Evolutionary conservation across 495 filamentous ascomycete genomes (phyloP), one percentile per base, ranked within the genome.

Genomic region (Neurospora hispaniola): DNA sequence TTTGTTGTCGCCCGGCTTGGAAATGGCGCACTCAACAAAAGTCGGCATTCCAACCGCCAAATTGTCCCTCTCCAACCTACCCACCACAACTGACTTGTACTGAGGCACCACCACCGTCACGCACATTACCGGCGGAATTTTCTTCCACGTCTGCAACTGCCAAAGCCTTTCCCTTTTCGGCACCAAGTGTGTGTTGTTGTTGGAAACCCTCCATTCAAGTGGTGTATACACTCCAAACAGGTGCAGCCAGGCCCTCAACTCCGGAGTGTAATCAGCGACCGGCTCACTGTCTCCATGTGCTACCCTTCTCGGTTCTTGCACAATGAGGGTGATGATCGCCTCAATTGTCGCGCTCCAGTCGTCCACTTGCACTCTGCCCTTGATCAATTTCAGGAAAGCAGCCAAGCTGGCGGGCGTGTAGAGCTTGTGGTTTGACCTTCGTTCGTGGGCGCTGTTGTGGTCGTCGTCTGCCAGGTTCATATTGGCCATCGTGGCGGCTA

Each of bases 61-160:
- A 66, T 18, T 66, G 5, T 66, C 54, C 27, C 23, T 66, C 54
- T 66, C 54, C 27, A 66, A 77, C 76, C 31, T 79, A 12, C 41
- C 80, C 54, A 81, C 41, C 14, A 71, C 73, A 14, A 73, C 80
- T 42, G 69, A 75, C 43, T 70, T 46, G 11, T 66, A 38, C 59
- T 76, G 76, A 39, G 82, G 81, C 20, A 84, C 77, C 41, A 77
- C 72, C 62, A 84, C 72, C 14, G 81, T 84, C 20, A 83, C 42
- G 74, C 81, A 83, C 27, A 83, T 71, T 10, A 78, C 75, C n/a
- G 79, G 71, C 8, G 82, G 82, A 66, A 84, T 76, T 54, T 79
- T 31, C 54, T 0, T 3, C 54, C 54, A 66, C 44, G 23, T 75
- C 74, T 81, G 78, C 83, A 40, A 66, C 69, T 40, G 42, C 18